A percentile compares a stretch with the other conserved stretches of the same genome.
phyloP scores from a whole-genome alignment of 2,329 filamentous ascomycete genomes.

The Colletotrichum destructivum region DNA sequence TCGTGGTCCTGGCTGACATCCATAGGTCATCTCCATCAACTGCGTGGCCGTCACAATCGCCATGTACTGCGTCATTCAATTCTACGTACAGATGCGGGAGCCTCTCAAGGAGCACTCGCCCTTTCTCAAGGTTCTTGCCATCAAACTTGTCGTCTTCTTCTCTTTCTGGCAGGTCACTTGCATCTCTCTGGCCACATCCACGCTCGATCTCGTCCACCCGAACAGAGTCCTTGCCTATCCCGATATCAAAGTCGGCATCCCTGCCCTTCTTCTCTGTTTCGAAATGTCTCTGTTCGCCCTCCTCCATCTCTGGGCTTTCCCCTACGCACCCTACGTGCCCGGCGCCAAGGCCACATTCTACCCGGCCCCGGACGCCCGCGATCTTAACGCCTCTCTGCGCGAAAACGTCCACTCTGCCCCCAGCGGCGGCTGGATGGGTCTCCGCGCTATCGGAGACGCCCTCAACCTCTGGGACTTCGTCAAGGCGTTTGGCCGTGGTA shows the following conservation, averaged over 20 bases:
- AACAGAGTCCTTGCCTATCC: conserved; percentile 76
- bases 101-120: conserved; percentile 79
- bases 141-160: conserved; percentile 93
- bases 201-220: conserved; percentile 74
- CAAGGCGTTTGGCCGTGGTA: conserved; percentile 83
- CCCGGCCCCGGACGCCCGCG: conserved; percentile 59
- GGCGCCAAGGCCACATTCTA: conserved; percentile 63
- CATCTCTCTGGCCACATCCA: conserved; percentile 68
- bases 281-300: conserved; percentile 89
- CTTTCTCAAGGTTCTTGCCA: conserved; percentile 86
- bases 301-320: conserved; percentile 87
- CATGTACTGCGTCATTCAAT: conserved; percentile 92
- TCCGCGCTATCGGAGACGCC: conserved; percentile 78
- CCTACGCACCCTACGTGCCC: conserved; percentile 78
- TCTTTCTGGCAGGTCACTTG: conserved; percentile 85
- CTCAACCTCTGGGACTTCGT: conserved; percentile 87
- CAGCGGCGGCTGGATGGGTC: conserved; percentile 74
- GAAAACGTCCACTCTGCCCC: conserved; percentile 66
- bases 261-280: conserved; percentile 82
- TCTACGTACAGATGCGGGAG: conserved; percentile 82
- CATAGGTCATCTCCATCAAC: conserved; percentile 77
- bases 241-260: conserved; percentile 86
- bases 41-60: conserved; percentile 82
- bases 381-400: conserved; percentile 56
- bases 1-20: conserved; percentile 19